A percentile compares a stretch with the other conserved stretches of the same genome.
phyloP scores from a whole-genome alignment of 2,329 filamentous ascomycete genomes.

The Cladosporium sp. region DNA sequence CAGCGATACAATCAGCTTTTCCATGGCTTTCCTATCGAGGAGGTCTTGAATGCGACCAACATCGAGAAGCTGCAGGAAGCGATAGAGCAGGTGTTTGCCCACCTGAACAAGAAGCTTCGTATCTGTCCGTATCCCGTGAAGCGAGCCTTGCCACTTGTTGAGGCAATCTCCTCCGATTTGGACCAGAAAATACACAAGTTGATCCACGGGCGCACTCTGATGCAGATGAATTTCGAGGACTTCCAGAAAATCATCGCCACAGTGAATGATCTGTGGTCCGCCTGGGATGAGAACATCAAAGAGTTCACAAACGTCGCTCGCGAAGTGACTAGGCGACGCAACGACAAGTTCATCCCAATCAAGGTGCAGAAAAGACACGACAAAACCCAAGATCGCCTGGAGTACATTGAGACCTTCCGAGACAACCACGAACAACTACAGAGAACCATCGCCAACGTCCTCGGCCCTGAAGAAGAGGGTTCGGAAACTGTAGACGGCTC shows the following conservation, averaged over 20 bases:
- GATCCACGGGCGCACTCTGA: constrained; percentile 79
- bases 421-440: constrained; percentile 98
- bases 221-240: constrained; percentile 88
- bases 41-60: constrained; percentile 87
- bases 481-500: constrained; percentile 52
- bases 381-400: constrained; percentile 83
- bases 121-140: constrained; percentile 94
- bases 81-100: constrained; percentile 81
- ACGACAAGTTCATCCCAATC: constrained; percentile 98
- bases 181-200: constrained; percentile 81
- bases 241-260: constrained; percentile 82
- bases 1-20: constrained; percentile 99
- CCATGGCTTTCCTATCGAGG: constrained; percentile 95
- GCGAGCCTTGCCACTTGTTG: constrained; percentile 87
- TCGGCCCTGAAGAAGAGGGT: constrained; percentile 61
- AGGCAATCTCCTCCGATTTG: constrained; percentile 91
- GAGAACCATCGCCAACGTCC: constrained; percentile 92
- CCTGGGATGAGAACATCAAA: constrained; percentile 95
- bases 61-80: constrained; percentile 85
- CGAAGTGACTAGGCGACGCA: constrained; percentile 86
- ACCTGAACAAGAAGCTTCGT: constrained; percentile 96
- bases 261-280: constrained; percentile 79
- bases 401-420: constrained; percentile 91
- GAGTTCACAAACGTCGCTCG: constrained; percentile 97
- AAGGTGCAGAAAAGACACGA: constrained; percentile 87